These are phyloP conservation scores for Phytophthora sp. DNA, from an alignment of 352 stramenopile species.

Conservation along the genomic window DNA sequence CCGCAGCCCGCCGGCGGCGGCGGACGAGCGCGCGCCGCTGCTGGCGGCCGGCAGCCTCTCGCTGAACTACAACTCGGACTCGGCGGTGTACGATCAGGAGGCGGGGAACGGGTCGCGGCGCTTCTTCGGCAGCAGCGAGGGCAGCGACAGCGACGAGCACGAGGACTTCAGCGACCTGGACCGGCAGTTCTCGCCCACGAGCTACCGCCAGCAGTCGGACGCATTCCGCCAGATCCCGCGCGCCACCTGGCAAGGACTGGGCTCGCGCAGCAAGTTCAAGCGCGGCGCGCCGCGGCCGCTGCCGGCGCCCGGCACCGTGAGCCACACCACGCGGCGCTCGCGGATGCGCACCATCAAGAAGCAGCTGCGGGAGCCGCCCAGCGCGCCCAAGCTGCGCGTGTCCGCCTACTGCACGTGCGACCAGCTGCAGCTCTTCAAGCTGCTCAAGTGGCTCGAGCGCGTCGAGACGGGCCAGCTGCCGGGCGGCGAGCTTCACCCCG, in stretches of 20 bases:
- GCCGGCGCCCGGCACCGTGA: conserved; percentile 50
- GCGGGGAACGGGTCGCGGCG: conserved; percentile 23
- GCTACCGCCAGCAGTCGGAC: conserved; percentile 42
- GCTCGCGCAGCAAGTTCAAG: conserved; percentile 57
- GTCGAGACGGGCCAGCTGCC: conserved; percentile 80
- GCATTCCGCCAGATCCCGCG: conserved; percentile 48
- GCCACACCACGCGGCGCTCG: conserved; percentile 77
- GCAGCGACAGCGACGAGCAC: conserved; percentile 48
- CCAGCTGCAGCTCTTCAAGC: conserved; percentile 84
- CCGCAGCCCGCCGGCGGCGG: conserved; percentile 21
- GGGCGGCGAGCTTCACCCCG: conserved; percentile 74
- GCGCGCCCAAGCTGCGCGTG: conserved; percentile 79
- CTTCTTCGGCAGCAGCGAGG: conserved; percentile 10
- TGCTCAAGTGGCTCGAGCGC: conserved; percentile 88
- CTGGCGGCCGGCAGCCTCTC: conserved; percentile 50
- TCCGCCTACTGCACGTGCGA: conserved; percentile 89
- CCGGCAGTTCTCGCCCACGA: conserved; percentile 44
- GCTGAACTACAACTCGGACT: conserved; percentile 90
- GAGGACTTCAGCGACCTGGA: conserved; percentile 46
- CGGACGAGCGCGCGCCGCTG: conserved; percentile 53
- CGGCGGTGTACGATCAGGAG: conserved; percentile 70
- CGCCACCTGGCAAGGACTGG: conserved; percentile 63
- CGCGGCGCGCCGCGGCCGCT: conserved; percentile 40
- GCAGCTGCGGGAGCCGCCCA: conserved; percentile 70
- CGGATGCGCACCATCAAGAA: conserved; percentile 89